phyloP scores from a whole-genome alignment of 352 stramenopile genomes.

The Phytophthora citricola region DNA sequence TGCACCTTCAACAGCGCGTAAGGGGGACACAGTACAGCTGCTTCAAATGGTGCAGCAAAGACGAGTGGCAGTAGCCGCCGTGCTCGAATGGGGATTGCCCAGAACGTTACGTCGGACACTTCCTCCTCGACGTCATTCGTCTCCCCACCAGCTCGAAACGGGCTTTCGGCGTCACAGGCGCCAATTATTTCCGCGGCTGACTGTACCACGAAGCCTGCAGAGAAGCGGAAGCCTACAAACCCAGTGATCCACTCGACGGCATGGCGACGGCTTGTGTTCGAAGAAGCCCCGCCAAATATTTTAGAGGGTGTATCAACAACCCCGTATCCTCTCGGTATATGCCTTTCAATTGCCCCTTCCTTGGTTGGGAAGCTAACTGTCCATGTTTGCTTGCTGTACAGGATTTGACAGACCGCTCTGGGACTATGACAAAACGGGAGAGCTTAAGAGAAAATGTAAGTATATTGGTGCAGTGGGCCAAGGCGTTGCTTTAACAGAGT shows the following conservation, averaged over 20 bases:
- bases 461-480: constrained; percentile 24
- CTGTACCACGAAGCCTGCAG: neutral
- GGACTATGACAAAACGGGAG: constrained; percentile 44
- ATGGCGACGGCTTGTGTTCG: constrained; percentile 44
- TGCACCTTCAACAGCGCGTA: constrained; percentile 14
- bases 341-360: neutral
- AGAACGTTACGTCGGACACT: constrained; percentile 4
- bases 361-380: neutral
- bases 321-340: constrained; percentile 38
- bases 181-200: constrained; percentile 12
- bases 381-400: constrained; percentile 13
- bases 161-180: constrained; percentile 21
- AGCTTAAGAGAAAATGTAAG: constrained; percentile 40
- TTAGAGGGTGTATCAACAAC: constrained; percentile 26
- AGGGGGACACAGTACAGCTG: constrained; percentile 11
- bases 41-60: constrained; percentile 9
- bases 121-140: constrained; percentile 24
- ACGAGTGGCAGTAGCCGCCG: constrained; percentile 19
- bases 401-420: constrained; percentile 46
- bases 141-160: constrained; percentile 29
- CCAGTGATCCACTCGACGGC: constrained; percentile 49
- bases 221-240: constrained; percentile 18
- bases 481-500: constrained; percentile 26
- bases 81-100: constrained; percentile 30
- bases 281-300: constrained; percentile 42